Conservation (phyloP, 2,329 filamentous ascomycete genomes). For the Trichoderma brevicompactum region DNA sequence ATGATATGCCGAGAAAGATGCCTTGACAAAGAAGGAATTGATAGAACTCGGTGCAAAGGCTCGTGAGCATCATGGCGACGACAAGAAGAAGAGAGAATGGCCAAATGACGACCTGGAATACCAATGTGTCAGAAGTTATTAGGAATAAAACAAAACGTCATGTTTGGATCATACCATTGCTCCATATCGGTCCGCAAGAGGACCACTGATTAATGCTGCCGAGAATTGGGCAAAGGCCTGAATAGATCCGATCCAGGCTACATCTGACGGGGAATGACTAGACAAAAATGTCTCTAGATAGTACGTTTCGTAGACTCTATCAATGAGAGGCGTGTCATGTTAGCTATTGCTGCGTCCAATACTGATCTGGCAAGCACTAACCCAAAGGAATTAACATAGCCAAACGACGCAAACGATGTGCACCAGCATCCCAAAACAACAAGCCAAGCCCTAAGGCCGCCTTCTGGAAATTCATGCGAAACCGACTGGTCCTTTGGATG, state of each 20-base stretch:
- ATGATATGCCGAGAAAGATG: conserved; percentile 12
- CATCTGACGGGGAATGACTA: conserved; percentile 9
- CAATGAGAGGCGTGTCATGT: not conserved
- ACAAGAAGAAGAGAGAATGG: conserved; percentile 10
- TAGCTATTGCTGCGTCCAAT: not conserved
- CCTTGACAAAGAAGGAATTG: conserved; percentile 19
- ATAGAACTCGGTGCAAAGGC: conserved; percentile 17
- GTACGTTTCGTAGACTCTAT: conserved; percentile 22
- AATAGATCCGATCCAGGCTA: conserved; percentile 15
- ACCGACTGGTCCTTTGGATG: not conserved
- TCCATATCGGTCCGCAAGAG: conserved; percentile 14
- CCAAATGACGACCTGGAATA: conserved; percentile 3
- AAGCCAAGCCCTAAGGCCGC: conserved; percentile 14
- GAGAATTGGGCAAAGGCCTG: conserved; percentile 19
- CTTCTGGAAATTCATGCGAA: conserved; percentile 7
- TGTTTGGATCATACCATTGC: not conserved
- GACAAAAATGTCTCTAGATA: conserved; percentile 10
- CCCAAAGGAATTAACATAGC: conserved; percentile 21
- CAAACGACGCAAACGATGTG: conserved; percentile 10
- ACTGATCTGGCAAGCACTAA: not conserved
- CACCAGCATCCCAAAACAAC: conserved; percentile 21
- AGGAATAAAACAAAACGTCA: not conserved
- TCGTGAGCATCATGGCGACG: conserved; percentile 23
- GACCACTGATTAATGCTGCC: conserved; percentile 4
- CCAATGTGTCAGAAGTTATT: not conserved